Evolutionary conservation across 768 basidiomycete genomes (phyloP), one percentile per base, ranked within the genome.

Genomic region (Serendipita sp.): DNA sequence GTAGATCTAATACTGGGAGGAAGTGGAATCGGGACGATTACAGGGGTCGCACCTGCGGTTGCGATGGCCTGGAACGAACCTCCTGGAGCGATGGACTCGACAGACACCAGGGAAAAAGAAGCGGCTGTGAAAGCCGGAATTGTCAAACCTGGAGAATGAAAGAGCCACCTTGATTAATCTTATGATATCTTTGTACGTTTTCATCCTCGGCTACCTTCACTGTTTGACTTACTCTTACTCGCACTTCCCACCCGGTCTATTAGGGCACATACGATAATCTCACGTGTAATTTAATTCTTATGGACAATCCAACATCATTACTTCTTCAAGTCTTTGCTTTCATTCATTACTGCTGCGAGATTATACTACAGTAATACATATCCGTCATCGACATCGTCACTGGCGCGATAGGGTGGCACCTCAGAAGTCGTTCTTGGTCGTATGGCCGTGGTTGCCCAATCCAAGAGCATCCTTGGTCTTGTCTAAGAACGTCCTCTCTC

Each of bases 401-500:
- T 41, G 24, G 24, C 38, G 38, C 38, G 13, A 41, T 5, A 41
- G 48, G n/a, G 8, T n/a, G 5, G 48, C 48, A n/a, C 5, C 48
- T 51, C 16, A 51, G 48, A 51, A 51, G 48, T 18, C 30, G 16
- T 51, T 7, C 18, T 51, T 35, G 56, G 56, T 30, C 16, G 24
- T 35, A n/a, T 60, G 24, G 56, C 35, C 35, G 1, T 35, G 24
- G 56, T 60, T 60, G 48, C 38, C 38, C 7, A 60, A n/a, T 28
- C 81, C 81, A 64, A 82, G 71, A 41, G 79, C 75, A 68, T 78
- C 74, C 78, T 82, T 82, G 46, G 80, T 79, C 76, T 81, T 80
- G 71, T 76, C 73, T 18, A 79, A 51, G 44, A 84, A 35, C 28
- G 38, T 24, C 38, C 53, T 28, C 24, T 64, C 62, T n/a, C 35